Evolutionary conservation across 768 basidiomycete species (phyloP).

Genomic region (Tephrocybe rancida): DNA sequence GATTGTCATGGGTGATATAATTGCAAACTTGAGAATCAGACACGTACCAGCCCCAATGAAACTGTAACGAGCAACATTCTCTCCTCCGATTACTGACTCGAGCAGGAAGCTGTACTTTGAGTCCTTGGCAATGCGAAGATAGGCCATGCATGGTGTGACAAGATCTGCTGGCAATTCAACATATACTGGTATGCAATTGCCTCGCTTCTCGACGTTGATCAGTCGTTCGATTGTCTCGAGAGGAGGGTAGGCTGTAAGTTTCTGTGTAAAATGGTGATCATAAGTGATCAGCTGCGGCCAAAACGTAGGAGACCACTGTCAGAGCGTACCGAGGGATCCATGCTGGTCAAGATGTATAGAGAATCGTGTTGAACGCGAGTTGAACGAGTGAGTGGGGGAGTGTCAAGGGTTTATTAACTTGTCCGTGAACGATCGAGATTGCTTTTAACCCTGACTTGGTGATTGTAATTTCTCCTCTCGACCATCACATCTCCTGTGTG

Average conservation of each 20-base stretch:
- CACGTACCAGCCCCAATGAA: conserved; percentile 91
- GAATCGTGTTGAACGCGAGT: neutral
- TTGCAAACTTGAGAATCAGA: neutral
- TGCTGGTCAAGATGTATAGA: conserved; percentile 1
- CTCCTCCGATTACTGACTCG: conserved; percentile 90
- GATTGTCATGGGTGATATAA: neutral
- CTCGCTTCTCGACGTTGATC: conserved; percentile 77
- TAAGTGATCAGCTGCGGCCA: neutral
- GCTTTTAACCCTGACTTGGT: conserved; percentile 1
- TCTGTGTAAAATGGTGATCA: conserved; percentile 38
- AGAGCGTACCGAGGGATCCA: conserved; percentile 54
- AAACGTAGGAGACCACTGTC: neutral
- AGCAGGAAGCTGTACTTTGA: conserved; percentile 94
- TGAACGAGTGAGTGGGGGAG: neutral
- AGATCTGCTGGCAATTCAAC: conserved; percentile 94
- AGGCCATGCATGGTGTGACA: conserved; percentile 96
- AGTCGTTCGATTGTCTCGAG: conserved; percentile 76
- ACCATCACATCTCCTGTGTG: neutral
- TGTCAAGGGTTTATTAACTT: neutral
- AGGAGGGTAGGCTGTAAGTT: conserved; percentile 68
- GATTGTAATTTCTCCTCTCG: conserved; percentile 4
- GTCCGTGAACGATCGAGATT: neutral
- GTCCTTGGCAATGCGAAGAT: conserved; percentile 89
- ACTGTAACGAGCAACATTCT: conserved; percentile 91
- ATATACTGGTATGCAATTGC: conserved; percentile 93